Conservation (phyloP, 345 rosid genomes). For the Populus ilicifolia region DNA sequence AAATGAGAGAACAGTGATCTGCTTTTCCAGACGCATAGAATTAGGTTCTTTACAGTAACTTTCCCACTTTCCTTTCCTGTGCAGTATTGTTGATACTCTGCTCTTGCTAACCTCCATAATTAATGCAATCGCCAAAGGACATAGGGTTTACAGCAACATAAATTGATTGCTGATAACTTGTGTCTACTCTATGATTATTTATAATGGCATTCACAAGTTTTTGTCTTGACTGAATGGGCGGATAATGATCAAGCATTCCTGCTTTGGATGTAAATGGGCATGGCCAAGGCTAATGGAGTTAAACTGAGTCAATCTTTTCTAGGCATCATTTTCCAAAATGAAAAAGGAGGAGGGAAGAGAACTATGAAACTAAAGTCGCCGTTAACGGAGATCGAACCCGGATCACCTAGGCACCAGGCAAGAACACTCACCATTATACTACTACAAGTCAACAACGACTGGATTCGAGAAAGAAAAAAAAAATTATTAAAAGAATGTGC, state of each 20-base stretch:
- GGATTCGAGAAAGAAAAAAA: too few species aligned
- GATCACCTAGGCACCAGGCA: slow-evolving; percentile 93
- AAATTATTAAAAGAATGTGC: too few species aligned
- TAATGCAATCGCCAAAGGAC: not conserved
- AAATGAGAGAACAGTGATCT: slow-evolving; percentile 7
- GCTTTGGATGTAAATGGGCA: not conserved
- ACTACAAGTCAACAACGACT: too few species aligned
- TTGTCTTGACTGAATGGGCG: not conserved
- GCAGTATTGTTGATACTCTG: too few species aligned
- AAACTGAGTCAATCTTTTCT: not conserved
- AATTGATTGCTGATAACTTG: not conserved
- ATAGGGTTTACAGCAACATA: not conserved
- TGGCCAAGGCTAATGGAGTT: not conserved
- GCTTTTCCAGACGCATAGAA: slow-evolving; percentile 1
- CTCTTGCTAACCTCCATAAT: not conserved
- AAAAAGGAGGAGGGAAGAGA: too few species aligned
- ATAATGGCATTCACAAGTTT: not conserved
- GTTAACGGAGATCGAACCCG: slow-evolving; percentile 97
- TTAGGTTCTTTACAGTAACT: not conserved
- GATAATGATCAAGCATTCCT: not conserved
- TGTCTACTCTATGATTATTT: not conserved
- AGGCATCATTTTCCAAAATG: not conserved
- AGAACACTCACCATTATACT: slow-evolving; percentile 87
- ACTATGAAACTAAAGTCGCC: slow-evolving; percentile 27
- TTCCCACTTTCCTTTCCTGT: not conserved